Conservation (phyloP, 805 yeast species). For the Cyberlindnera suaveolens region DNA sequence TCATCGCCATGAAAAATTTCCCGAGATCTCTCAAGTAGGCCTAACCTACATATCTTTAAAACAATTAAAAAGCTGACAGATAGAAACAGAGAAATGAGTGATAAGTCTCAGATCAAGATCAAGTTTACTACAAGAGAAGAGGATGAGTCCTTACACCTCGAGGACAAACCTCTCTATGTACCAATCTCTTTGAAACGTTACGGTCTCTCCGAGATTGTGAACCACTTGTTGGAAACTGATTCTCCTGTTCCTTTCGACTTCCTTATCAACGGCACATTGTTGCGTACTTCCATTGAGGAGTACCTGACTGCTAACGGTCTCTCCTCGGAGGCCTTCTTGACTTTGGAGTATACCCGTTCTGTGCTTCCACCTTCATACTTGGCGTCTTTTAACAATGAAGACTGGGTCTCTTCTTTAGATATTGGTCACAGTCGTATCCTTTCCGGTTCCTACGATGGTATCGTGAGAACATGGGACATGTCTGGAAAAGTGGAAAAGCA, state of each 20-base stretch:
- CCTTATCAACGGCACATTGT: conserved; percentile 74
- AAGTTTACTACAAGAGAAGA: conserved; percentile 83
- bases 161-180: conserved; percentile 80
- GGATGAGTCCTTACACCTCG: conserved; percentile 65
- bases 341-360: conserved; percentile 86
- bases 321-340: conserved; percentile 73
- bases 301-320: conserved; percentile 72
- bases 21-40: neutral
- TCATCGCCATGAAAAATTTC: conserved; percentile 4
- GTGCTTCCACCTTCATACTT: conserved; percentile 90
- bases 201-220: conserved; percentile 92
- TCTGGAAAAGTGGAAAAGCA: conserved; percentile 78
- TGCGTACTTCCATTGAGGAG: conserved; percentile 74
- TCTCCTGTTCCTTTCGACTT: conserved; percentile 88
- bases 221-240: conserved; percentile 64
- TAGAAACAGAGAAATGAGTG: conserved; percentile 10
- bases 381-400: conserved; percentile 86
- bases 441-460: conserved; percentile 92
- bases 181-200: conserved; percentile 83
- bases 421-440: conserved; percentile 47
- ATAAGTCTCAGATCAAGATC: conserved; percentile 67
- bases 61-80: neutral
- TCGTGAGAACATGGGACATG: conserved; percentile 82
- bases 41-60: neutral
- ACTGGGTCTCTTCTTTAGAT: conserved; percentile 81